Percentiles rank a stretch among this genome's conserved stretches.
Evolutionary conservation across 768 basidiomycete genomes (phyloP).

Genomic region (Suillus plorans): DNA sequence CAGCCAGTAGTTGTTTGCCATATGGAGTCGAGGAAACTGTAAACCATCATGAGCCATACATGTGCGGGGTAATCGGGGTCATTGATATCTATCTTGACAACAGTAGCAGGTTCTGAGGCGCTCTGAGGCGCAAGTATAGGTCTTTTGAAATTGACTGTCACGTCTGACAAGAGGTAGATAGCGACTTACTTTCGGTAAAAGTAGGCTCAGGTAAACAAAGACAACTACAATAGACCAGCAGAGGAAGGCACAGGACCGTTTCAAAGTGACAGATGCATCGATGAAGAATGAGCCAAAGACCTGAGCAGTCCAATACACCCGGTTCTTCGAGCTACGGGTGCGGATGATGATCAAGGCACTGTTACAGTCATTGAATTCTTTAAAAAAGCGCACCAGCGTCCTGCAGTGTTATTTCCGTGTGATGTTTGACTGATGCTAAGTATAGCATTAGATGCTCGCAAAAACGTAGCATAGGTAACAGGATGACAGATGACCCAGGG

Average conservation of each 20-base stretch:
- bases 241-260: constrained; percentile 37
- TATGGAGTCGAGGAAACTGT: constrained; percentile 23
- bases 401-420: background rate
- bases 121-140: constrained; percentile 4
- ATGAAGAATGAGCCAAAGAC: constrained; percentile 64
- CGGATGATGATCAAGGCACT: constrained; percentile 71
- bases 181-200: constrained; percentile 36
- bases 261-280: constrained; percentile 42
- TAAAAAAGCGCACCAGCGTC: constrained; percentile 3
- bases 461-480: constrained; percentile 70
- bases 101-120: constrained; percentile 10
- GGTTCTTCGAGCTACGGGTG: constrained; percentile 66
- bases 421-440: constrained; percentile 55
- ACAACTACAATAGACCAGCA: constrained; percentile 39
- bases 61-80: background rate
- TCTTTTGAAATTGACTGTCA: background rate
- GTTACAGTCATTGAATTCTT: constrained; percentile 76
- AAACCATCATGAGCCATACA: constrained; percentile 7
- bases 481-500: constrained; percentile 55
- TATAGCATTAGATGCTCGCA: constrained; percentile 78
- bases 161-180: background rate
- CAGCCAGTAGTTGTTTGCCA: constrained; percentile 39
- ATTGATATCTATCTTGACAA: background rate
- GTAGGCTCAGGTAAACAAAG: constrained; percentile 32
- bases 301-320: constrained; percentile 74